Evolutionary conservation across 345 rosid genomes (phyloP).

Genomic region (rapeseed (Brassica napus)): DNA sequence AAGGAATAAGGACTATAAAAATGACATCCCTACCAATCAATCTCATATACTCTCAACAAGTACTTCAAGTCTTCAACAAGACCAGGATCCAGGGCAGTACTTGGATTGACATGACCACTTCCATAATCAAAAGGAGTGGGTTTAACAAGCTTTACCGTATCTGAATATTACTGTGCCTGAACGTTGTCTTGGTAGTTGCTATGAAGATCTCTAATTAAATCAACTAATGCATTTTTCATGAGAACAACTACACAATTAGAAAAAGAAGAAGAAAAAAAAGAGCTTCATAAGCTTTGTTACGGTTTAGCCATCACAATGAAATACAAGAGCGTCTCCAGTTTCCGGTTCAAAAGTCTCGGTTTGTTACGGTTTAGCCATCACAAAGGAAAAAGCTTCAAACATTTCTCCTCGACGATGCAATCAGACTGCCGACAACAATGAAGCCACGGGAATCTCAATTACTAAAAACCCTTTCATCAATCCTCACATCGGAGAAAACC

Average conservation of each 20-base stretch:
- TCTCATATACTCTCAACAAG: background rate
- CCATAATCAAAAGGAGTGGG: slow-evolving; percentile 97
- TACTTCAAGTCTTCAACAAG: slow-evolving; percentile 35
- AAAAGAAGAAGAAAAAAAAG: too few relatives aligned
- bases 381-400: background rate
- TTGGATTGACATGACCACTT: slow-evolving; percentile 91
- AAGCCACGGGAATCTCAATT: slow-evolving; percentile 40
- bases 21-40: background rate
- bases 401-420: background rate
- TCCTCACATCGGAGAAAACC: slow-evolving; percentile 43
- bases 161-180: slow-evolving; percentile 90
- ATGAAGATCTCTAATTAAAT: background rate
- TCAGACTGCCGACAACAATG: slow-evolving; percentile 27
- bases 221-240: background rate
- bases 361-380: background rate
- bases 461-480: slow-evolving; percentile 45
- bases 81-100: slow-evolving; percentile 96
- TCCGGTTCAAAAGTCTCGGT: background rate
- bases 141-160: slow-evolving; percentile 62
- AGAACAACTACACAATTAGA: background rate
- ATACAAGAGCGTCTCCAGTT: background rate
- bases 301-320: too few relatives aligned
- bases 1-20: slow-evolving; percentile 49
- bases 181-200: background rate
- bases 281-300: background rate